Percentiles rank a stretch among this genome's conserved stretches.
Evolutionary conservation across 2,329 filamentous ascomycete genomes (phyloP).

Genomic region (Sclerotiophoma versabilis): DNA sequence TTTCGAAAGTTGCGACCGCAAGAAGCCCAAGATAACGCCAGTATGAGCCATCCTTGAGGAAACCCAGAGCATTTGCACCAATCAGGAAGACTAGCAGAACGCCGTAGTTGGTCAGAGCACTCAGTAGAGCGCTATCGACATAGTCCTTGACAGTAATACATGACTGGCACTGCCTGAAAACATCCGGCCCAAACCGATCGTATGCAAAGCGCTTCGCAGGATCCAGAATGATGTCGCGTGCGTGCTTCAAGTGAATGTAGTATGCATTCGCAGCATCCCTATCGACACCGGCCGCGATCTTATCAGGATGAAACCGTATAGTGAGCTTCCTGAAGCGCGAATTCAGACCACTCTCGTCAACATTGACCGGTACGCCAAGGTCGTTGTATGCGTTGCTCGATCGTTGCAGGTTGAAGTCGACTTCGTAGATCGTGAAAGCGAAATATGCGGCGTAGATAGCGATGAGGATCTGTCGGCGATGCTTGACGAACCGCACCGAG

Average conservation of each 20-base stretch:
- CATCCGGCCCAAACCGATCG: slow-evolving; percentile 77
- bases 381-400: slow-evolving; percentile 80
- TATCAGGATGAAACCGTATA: slow-evolving; percentile 81
- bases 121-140: slow-evolving; percentile 67
- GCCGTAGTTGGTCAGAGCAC: slow-evolving; percentile 35
- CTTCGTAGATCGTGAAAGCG: slow-evolving; percentile 90
- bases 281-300: slow-evolving; percentile 56
- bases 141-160: slow-evolving; percentile 76
- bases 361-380: slow-evolving; percentile 72
- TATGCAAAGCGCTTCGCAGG: slow-evolving; percentile 81
- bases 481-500: slow-evolving; percentile 70
- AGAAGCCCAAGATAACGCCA: slow-evolving; percentile 62
- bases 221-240: slow-evolving; percentile 86
- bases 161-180: slow-evolving; percentile 61
- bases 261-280: slow-evolving; percentile 52
- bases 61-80: slow-evolving; percentile 46
- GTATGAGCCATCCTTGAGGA: slow-evolving; percentile 44
- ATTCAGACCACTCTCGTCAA: slow-evolving; percentile 79
- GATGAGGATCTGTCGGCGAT: slow-evolving; percentile 84
- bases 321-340: slow-evolving; percentile 77
- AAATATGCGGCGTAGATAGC: slow-evolving; percentile 85
- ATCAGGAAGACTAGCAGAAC: slow-evolving; percentile 38
- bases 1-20: slow-evolving; percentile 63
- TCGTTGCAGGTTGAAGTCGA: slow-evolving; percentile 78
- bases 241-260: slow-evolving; percentile 84